Percentiles rank a stretch among this genome's conserved stretches.
Evolutionary conservation across 169 alveolate genomes (phyloP).

Genomic region (Neospora caninum): DNA sequence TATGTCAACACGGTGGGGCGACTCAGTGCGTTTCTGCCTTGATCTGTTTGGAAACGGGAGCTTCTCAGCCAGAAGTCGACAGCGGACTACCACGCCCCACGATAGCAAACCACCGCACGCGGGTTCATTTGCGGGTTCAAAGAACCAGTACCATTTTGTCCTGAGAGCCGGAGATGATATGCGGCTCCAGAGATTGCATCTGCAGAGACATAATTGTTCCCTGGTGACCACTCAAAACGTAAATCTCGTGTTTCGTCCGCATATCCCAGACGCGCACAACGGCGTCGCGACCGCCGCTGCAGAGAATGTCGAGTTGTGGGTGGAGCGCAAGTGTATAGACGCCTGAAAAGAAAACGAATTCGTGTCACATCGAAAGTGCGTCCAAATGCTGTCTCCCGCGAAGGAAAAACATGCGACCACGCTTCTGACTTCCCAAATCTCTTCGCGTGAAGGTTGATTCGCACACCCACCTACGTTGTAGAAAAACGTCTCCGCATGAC

Average conservation of each 20-base stretch:
- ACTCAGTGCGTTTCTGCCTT: too few relatives aligned
- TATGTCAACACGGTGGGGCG: too few relatives aligned
- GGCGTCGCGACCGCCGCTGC: slow-evolving; percentile 98
- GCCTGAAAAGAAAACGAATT: slow-evolving; percentile 79
- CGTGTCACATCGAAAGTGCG: not conserved
- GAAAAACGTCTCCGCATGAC: too few relatives aligned
- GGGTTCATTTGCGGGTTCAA: too few relatives aligned
- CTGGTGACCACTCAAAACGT: slow-evolving; percentile 94
- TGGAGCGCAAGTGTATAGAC: slow-evolving; percentile 95
- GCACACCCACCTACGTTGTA: too few relatives aligned
- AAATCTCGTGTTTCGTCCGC: slow-evolving; percentile 94
- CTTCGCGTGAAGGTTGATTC: not conserved
- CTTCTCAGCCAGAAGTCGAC: too few relatives aligned
- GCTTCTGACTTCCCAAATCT: not conserved
- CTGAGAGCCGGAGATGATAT: slow-evolving; percentile 93
- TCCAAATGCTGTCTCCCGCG: not conserved
- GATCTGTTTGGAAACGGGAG: too few relatives aligned
- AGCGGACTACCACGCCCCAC: too few relatives aligned
- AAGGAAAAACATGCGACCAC: not conserved
- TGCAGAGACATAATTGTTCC: slow-evolving; percentile 90
- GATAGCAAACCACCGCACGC: too few relatives aligned
- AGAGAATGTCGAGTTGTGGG: slow-evolving; percentile 95
- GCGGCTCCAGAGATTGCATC: slow-evolving; percentile 96
- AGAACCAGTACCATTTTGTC: slow-evolving; percentile 47
- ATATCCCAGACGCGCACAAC: slow-evolving; percentile 99